Conservation (phyloP, 192 early-diverging fungal genomes). For the Mortierella claussenii region DNA sequence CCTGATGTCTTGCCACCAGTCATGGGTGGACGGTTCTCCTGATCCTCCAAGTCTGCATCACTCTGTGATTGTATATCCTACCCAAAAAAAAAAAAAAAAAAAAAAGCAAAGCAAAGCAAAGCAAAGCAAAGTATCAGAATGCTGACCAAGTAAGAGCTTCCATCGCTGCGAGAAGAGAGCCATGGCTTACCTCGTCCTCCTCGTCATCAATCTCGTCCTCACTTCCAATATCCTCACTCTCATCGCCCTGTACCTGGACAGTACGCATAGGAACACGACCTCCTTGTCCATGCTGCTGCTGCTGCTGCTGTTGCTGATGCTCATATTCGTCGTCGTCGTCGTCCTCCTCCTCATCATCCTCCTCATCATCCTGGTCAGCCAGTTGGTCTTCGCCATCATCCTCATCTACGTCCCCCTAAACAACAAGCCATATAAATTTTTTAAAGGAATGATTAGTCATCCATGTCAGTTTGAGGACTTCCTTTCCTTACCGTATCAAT, state of each 20-base stretch:
- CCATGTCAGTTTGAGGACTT: too few relatives aligned
- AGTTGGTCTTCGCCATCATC: constrained; percentile 44
- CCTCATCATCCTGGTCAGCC: constrained; percentile 10
- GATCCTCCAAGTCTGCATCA: constrained; percentile 24
- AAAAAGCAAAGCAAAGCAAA: not conserved
- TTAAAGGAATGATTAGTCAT: too few relatives aligned
- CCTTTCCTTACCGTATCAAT: too few relatives aligned
- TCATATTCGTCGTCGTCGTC: not conserved
- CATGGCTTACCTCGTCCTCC: constrained; percentile 1
- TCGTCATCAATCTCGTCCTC: constrained; percentile 26
- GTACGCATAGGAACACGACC: too few relatives aligned
- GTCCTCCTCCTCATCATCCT: constrained; percentile 6
- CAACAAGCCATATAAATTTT: too few relatives aligned
- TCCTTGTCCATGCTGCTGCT: not conserved
- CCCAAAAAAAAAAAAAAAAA: not conserved
- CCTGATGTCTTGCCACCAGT: constrained; percentile 39
- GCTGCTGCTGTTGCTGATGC: too few relatives aligned
- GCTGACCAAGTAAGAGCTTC: too few relatives aligned
- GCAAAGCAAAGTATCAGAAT: too few relatives aligned
- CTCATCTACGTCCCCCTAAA: too few relatives aligned
- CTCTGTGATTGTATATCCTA: constrained; percentile 8
- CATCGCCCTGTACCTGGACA: too few relatives aligned
- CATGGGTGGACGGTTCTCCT: constrained; percentile 30
- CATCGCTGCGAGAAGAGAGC: too few relatives aligned
- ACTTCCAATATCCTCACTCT: constrained; percentile 34